Base-by-base conservation (phyloP, 108 stramenopile species). In the Mediolabrus comicus region DNA sequence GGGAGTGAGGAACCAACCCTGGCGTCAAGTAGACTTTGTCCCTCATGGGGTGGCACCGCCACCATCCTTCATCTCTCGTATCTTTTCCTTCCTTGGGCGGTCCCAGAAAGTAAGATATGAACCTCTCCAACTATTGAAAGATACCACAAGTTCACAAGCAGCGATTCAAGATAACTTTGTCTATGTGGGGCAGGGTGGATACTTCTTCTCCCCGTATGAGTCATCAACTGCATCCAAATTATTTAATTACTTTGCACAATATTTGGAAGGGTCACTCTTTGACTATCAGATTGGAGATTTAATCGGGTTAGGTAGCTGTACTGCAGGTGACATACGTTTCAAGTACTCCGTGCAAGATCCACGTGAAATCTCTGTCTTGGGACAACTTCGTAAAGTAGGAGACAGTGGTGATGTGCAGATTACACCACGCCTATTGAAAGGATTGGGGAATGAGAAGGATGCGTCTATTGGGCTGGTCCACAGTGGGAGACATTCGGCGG, bases 271-370 rank as follows among this genome's bases (percentile, higher is more conserved):
- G 17, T 67, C 71, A 27, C 35, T 77, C 4, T 67, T 77, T 33
- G 75, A 77, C 58, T 77, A 71, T 64, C 75, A 77, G 35, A 13
- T 77, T 4, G 75, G 75, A 0, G 71, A 77, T 59, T 28, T 77
- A 31, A 71, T 77, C 41, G 71, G 71, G 24, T 24, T 49, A 0
- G 46, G 14, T 3, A 66, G 54, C 19, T 77, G 75, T 30, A 65
- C 71, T 0, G 71, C 75, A 0, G 75, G 75, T 1, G 71, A 77
- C 17, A 33, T 77, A 3, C 43, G 75, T 3, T 72, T 77, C 29
- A 57, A 22, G 14, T 77, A 77, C 43, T 31, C 52, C 17, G 75
- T 77, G 2, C 70, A 77, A 28, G 75, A 77, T 28, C 75, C 75
- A 1, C 16, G 10, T 12, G 53, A 35, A 12, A 55, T 77, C 0